Conservation (phyloP, 768 basidiomycete genomes). For the Termitomyces sp. region DNA sequence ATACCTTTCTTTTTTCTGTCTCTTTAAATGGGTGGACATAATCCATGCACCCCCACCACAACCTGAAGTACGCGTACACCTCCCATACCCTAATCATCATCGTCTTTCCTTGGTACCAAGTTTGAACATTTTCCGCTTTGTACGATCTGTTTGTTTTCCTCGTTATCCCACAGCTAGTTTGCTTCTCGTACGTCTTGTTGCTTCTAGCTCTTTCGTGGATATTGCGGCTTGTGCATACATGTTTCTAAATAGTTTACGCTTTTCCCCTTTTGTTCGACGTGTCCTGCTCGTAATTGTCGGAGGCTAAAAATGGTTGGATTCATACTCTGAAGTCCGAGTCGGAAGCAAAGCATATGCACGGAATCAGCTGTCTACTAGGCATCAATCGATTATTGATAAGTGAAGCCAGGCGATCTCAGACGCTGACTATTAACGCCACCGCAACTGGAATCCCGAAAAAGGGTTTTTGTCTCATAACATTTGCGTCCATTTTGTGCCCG, state of each 20-base stretch:
- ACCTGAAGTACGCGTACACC: conserved; percentile 1
- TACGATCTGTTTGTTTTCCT: neutral
- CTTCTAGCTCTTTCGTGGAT: conserved; percentile 1
- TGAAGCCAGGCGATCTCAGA: neutral
- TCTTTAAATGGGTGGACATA: neutral
- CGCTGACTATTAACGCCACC: conserved; percentile 5
- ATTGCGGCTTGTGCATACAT: neutral
- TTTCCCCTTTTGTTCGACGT: neutral
- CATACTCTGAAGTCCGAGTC: neutral
- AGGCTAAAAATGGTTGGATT: neutral
- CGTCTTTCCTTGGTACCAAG: neutral
- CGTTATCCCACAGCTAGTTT: neutral
- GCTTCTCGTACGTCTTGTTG: neutral
- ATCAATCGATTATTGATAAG: conserved; percentile 1
- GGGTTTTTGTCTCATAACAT: conserved; percentile 1
- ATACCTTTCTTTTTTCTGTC: neutral
- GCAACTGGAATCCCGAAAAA: neutral
- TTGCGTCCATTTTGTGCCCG: neutral
- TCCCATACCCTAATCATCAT: conserved; percentile 6
- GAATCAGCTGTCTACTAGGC: neutral
- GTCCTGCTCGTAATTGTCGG: neutral
- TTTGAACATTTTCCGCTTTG: neutral
- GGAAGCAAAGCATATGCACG: neutral
- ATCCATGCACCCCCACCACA: neutral
- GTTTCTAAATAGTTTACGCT: neutral